phyloP scores from a whole-genome alignment of 2,329 filamentous ascomycete species.

The Pseudogymnoascus sp. region DNA sequence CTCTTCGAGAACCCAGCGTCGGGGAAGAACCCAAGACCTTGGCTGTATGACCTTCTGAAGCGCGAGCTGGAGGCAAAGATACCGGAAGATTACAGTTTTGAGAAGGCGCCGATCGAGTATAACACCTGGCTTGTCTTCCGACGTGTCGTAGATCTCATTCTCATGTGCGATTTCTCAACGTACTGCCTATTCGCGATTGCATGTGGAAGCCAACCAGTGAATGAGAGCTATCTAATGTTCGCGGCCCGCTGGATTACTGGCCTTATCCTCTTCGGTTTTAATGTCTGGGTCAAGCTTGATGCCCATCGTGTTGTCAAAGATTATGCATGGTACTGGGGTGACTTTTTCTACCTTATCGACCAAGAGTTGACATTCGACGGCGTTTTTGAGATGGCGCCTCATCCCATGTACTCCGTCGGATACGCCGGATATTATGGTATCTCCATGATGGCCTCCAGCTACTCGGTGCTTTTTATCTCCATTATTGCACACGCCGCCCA shows the following conservation, averaged over 20 bases:
- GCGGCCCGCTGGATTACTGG: constrained; percentile 70
- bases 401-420: constrained; percentile 97
- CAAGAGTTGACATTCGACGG: constrained; percentile 97
- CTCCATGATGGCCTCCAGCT: constrained; percentile 95
- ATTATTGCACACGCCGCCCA: constrained; percentile 90
- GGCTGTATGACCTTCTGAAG: constrained; percentile 76
- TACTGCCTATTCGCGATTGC: constrained; percentile 94
- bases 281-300: constrained; percentile 97
- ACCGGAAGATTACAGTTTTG: constrained; percentile 84
- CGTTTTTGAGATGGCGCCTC: constrained; percentile 97
- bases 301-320: constrained; percentile 97
- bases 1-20: constrained; percentile 77
- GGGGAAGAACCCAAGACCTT: constrained; percentile 75
- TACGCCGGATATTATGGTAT: constrained; percentile 98
- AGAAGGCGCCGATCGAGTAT: constrained; percentile 90
- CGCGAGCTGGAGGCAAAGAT: constrained; percentile 92
- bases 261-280: constrained; percentile 76
- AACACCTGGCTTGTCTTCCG: constrained; percentile 98
- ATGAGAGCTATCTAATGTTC: constrained; percentile 62
- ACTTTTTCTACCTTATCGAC: constrained; percentile 98
- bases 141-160: constrained; percentile 86
- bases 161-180: constrained; percentile 98
- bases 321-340: constrained; percentile 99
- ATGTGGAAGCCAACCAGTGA: constrained; percentile 65
- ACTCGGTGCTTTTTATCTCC: constrained; percentile 94